Conservation (phyloP, 1,284 basidiomycete species). For the Prillingera fragicola region DNA sequence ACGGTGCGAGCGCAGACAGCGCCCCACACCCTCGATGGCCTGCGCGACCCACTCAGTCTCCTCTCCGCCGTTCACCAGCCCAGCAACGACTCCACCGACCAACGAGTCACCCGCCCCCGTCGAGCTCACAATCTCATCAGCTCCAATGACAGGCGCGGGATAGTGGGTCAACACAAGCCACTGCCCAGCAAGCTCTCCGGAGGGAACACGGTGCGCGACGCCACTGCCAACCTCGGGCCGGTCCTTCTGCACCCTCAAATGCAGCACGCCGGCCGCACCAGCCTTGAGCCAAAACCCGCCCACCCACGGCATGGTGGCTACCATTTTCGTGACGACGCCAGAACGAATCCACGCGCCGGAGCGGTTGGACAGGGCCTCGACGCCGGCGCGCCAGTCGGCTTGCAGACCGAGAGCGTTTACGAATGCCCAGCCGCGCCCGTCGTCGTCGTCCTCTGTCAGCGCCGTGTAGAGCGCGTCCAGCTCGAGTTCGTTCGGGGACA, state of each 20-base stretch:
- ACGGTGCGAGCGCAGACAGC: conserved; percentile 25
- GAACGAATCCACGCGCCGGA: conserved; percentile 3
- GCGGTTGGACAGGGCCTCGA: conserved; percentile 57
- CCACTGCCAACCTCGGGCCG: conserved; percentile 36
- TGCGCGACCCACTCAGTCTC: conserved; percentile 22
- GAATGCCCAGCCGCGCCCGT: conserved; percentile 24
- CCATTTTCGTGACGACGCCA: conserved; percentile 70
- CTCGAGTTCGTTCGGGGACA: conserved; percentile 75
- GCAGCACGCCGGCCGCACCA: conserved; percentile 54
- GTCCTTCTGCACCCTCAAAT: conserved; percentile 42
- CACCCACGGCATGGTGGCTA: conserved; percentile 73
- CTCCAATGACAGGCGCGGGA: conserved; percentile 54
- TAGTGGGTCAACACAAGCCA: conserved; percentile 64
- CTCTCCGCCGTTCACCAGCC: conserved; percentile 19
- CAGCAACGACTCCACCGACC: conserved; percentile 62
- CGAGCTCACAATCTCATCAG: conserved; percentile 59
- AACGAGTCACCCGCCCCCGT: conserved; percentile 89
- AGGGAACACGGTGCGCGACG: conserved; percentile 42
- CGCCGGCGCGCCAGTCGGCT: conserved; percentile 59
- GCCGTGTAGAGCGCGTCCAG: conserved; percentile 60
- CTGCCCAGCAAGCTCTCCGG: conserved; percentile 11
- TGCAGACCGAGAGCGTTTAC: conserved; percentile 61
- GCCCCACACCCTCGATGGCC: conserved; percentile 31
- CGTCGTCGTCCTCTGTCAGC: conserved; percentile 1
- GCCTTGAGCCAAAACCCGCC: conserved; percentile 76